Evolutionary conservation across 768 basidiomycete genomes (phyloP).

Genomic region (Tylopilus vinaceipallidus): DNA sequence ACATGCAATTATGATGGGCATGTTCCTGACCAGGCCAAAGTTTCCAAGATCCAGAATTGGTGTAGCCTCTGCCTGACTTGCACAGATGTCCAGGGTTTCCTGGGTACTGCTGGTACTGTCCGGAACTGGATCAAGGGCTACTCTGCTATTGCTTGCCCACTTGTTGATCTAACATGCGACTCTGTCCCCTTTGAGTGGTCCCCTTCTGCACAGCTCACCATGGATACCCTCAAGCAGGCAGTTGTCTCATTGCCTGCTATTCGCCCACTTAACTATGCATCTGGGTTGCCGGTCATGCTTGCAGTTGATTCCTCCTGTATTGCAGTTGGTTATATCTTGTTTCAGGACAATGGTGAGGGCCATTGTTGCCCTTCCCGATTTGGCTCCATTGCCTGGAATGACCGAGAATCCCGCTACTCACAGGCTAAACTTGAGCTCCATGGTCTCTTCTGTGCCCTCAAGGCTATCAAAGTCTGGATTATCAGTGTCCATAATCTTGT

Average conservation of each 20-base stretch:
- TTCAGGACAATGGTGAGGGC: constrained; percentile 19
- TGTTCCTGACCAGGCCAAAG: constrained; percentile 26
- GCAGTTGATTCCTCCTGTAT: constrained; percentile 30
- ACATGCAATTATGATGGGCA: constrained; percentile 26
- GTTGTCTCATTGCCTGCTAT: no score
- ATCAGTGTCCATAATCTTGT: no score
- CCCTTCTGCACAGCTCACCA: background rate
- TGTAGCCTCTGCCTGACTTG: constrained; percentile 18
- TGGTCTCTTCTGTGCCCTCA: no score
- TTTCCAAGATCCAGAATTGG: constrained; percentile 32
- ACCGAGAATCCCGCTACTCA: no score
- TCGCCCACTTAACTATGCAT: background rate
- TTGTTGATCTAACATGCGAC: constrained; percentile 26
- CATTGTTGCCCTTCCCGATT: constrained; percentile 31
- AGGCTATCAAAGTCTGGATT: no score
- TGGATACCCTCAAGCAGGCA: background rate
- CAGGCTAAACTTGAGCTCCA: no score
- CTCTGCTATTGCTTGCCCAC: constrained; percentile 21
- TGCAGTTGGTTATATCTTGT: constrained; percentile 36
- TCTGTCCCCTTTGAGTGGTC: constrained; percentile 20
- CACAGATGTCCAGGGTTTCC: constrained; percentile 25
- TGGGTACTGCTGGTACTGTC: constrained; percentile 27
- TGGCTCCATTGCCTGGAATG: constrained; percentile 41
- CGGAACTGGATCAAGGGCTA: constrained; percentile 32
- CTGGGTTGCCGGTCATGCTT: constrained; percentile 5